Percentiles rank a stretch among this genome's conserved stretches.
Evolutionary conservation across 371 early-diverging fungal genomes (phyloP).

Genomic region (Globomyces sp.): DNA sequence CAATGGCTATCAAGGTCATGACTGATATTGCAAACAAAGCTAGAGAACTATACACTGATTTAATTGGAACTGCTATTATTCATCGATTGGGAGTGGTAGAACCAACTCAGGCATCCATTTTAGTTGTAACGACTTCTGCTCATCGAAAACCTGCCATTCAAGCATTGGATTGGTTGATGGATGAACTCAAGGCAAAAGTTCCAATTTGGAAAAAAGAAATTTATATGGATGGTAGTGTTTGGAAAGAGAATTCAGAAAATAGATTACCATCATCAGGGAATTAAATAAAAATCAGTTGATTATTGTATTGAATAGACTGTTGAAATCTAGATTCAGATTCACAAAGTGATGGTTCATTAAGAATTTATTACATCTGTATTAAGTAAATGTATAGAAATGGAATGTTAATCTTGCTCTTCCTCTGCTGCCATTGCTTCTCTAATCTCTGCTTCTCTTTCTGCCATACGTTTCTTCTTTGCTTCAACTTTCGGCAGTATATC

Average conservation of each 20-base stretch:
- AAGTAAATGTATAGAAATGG: too few relatives aligned
- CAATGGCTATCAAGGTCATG: constrained; percentile 72
- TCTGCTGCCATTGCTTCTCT: constrained; percentile 26
- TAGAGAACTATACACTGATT: constrained; percentile 52
- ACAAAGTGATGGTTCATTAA: too few relatives aligned
- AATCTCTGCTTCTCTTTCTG: constrained; percentile 33
- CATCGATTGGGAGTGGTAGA: constrained; percentile 74
- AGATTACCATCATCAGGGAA: neutral
- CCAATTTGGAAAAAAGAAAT: constrained; percentile 89
- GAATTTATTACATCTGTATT: too few relatives aligned
- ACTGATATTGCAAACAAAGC: constrained; percentile 54
- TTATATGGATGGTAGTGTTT: constrained; percentile 64
- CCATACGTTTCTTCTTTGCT: constrained; percentile 39
- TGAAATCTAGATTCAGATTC: too few relatives aligned
- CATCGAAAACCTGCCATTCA: constrained; percentile 71
- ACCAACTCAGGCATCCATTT: constrained; percentile 71
- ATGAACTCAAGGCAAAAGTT: constrained; percentile 68
- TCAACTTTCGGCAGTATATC: constrained; percentile 68
- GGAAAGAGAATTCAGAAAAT: constrained; percentile 60
- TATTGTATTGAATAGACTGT: too few relatives aligned
- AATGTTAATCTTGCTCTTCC: constrained; percentile 17
- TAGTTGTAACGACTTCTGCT: constrained; percentile 69
- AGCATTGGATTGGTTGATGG: constrained; percentile 72
- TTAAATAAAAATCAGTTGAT: too few relatives aligned
- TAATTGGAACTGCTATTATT: constrained; percentile 64